Evolutionary conservation across 305 asterid genomes (phyloP), one percentile per base, ranked within the genome.

Genomic region (Plantago lanceolata): DNA sequence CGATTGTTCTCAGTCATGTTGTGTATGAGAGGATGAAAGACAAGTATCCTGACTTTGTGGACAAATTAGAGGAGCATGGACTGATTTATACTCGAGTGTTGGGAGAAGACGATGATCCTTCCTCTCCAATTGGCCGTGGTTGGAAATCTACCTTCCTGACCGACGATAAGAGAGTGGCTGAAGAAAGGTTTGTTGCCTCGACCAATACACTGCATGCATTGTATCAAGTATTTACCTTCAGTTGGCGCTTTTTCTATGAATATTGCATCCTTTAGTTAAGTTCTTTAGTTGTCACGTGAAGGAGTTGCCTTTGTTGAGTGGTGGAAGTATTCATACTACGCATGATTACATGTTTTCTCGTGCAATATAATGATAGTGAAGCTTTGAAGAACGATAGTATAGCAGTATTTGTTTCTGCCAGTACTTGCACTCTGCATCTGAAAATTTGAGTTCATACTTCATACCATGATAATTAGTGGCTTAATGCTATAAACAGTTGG

Each of bases 81-180:
- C 33, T 89, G 48, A 85, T 87, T 24, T 89, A 92, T 52, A 74
- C 75, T 0, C 84, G 96, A 2, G 74, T 89, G 2, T 59, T 92
- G 71, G 96, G 96, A 28, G 96, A 85, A 70, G 96, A 79, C 0
- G 95, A 89, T 52, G 93, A 89, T 61, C 98, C 95, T 61, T 85
- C 95, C 0, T 89, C 96, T 52, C 88, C 95, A 1, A 87, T 87
- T n/a, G 98, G 98, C 6, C 91, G 93, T 24, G 96, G 98, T 59
- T 92, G 96, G 96, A 89, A 84, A 67, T 86, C 94, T 0, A 87
- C 96, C 0, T 92, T 89, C 82, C 64, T 85, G 78, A 92, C 98
- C 4, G 61, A 63, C 3, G 87, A 92, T 29, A 89, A 82, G 76
- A 70, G 72, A 28, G 82, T 86, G 15, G 96, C 98, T 14, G 88